Evolutionary conservation across 2,329 filamentous ascomycete species (phyloP), one percentile per base, ranked within the genome.

Genomic region (Fusarium temperatum): DNA sequence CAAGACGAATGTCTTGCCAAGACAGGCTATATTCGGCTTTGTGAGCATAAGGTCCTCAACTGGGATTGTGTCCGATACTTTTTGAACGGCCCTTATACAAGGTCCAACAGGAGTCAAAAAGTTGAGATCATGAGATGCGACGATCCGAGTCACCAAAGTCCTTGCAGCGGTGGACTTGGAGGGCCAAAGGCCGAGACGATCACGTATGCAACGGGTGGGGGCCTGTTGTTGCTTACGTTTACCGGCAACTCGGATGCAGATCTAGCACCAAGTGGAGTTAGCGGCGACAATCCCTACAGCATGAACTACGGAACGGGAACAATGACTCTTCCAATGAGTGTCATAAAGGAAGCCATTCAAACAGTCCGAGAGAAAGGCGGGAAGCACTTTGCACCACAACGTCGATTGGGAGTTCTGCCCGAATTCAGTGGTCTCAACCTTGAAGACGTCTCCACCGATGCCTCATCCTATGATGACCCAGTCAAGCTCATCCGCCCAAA

Each of bases 1-100:
- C 1, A 22, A 11, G 0, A n/a, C 9, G 0, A 0, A 48, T 48
- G 45, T 22, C 10, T 48, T n/a, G 45, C 45, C 45, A 30, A 10
- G 4, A 12, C 45, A 5, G 45, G 45, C 7, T 48, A 48, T 7
- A 48, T 48, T 15, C 28, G 45, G 26, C 45, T 48, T 12, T 48
- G 45, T 17, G 42, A 45, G 12, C 42, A 45, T 8, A 26, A 26
- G 24, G 42, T 45, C 11, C 17, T 45, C n/a, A 7, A 1, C 6
- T 45, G 42, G 42, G 4, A 45, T 45, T 11, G 8, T 24, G n/a
- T 45, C 17, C n/a, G 11, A 24, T 12, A 12, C 17, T 18, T 24
- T 44, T n/a, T 24, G 6, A 18, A 24, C 5, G 15, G n/a, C n/a
- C 41, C 1, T 24, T 1, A 22, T 15, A n/a, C n/a, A 13, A 5